Evolutionary conservation across 2,329 filamentous ascomycete genomes (phyloP).

Genomic region (Bimuria novae-zelandiae): DNA sequence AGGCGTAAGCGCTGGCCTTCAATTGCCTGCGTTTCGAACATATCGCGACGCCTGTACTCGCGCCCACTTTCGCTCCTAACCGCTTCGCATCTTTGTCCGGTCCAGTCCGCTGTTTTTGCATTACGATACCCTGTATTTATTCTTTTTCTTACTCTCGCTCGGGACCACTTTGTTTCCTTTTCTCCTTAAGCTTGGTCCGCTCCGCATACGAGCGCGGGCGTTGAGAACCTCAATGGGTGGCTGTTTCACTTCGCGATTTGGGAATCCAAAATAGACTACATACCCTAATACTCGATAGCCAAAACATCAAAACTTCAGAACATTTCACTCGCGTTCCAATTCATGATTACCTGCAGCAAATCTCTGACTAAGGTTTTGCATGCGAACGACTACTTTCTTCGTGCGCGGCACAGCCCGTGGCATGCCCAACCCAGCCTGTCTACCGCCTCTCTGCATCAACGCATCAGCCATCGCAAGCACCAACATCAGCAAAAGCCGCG

Average conservation of each 20-base stretch:
- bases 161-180: background rate
- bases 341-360: background rate
- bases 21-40: constrained; percentile 13
- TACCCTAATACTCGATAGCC: constrained; percentile 12
- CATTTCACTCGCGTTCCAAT: background rate
- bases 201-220: constrained; percentile 7
- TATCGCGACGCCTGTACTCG: constrained; percentile 9
- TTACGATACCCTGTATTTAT: constrained; percentile 12
- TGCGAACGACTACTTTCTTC: background rate
- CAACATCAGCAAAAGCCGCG: constrained; percentile 1
- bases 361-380: background rate
- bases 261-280: constrained; percentile 19
- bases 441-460: background rate
- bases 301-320: background rate
- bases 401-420: background rate
- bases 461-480: constrained; percentile 4
- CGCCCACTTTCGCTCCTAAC: background rate
- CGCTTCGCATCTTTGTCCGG: background rate
- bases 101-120: background rate
- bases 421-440: background rate
- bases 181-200: background rate
- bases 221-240: constrained; percentile 5
- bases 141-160: constrained; percentile 5
- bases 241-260: background rate
- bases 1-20: constrained; percentile 24